Base-by-base conservation (phyloP, 2,329 filamentous ascomycete species). In the Exutisphaerella laricina region DNA sequence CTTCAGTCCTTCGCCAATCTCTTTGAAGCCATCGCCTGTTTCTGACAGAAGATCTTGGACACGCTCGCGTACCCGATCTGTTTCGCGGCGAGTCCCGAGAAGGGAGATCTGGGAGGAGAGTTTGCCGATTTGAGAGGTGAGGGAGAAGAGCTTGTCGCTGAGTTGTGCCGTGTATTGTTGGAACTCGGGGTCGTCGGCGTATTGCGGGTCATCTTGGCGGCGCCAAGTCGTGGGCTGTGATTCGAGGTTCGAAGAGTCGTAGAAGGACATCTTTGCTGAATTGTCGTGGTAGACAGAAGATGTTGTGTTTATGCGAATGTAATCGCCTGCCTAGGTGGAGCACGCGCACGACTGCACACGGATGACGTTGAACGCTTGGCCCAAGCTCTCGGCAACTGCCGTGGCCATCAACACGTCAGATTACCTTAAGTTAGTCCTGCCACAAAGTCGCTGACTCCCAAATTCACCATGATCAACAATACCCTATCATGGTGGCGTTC, bases 121-220 rank as follows among this genome's bases (percentile, higher is more conserved):
- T 46, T 87, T 83, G 43, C 86, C 82, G 57, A 95, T 90, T 66
- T 89, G 92, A 52, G 84, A 85, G 40, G 89, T 89, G 49, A 98
- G 77, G 49, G 82, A 81, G 70, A 96, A 95, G 38, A 98, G 77
- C 65, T 90, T 85, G 66, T 87, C 85, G 67, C 86, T 94, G 48
- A 97, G 78, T 46, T 84, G 77, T 60, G 86, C 82, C 49, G 89
- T 87, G 56, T 94, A 78, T 45, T 79, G 76, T 61, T 87, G 79
- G 74, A 97, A 98, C 53, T 88, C 88, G 39, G 92, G 92, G 64
- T 97, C 88, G 69, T 98, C 92, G 61, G 78, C 75, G 70, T 95
- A 98, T 58, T 80, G 71, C 33, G 81, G 74, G 62, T 85, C 84
- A 64, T 84, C 80, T 48, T 79, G 73, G 51, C 80, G 78, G 50